Percentiles rank a stretch among this genome's conserved stretches.
Evolutionary conservation across 176 grass and related monocot species (phyloP).

Genomic region (Thinopyrum elongatum): DNA sequence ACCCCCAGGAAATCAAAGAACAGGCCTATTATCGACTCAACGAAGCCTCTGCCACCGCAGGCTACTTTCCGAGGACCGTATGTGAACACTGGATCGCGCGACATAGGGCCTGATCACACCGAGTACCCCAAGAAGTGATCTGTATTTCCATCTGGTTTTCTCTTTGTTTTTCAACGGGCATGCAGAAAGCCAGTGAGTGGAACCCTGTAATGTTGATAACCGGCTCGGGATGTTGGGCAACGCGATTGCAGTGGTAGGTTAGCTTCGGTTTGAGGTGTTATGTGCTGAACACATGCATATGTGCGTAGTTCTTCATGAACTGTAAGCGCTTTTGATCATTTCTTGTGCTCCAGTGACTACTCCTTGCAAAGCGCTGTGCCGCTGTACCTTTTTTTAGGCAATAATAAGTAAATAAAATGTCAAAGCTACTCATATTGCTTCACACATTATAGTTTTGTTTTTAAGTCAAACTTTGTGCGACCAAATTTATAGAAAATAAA

Average conservation of each 20-base stretch:
- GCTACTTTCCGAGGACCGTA: conserved; percentile 92
- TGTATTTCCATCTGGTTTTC: neutral
- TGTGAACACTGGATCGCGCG: conserved; percentile 79
- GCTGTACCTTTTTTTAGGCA: neutral
- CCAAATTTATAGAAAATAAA: too few relatives aligned
- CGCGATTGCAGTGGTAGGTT: neutral
- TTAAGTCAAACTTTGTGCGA: too few relatives aligned
- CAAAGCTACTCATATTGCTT: too few relatives aligned
- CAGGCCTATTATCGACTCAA: conserved; percentile 60
- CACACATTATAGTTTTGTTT: too few relatives aligned
- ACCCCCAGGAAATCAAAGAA: conserved; percentile 62
- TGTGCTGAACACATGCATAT: neutral
- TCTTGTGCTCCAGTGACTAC: neutral
- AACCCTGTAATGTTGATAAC: neutral
- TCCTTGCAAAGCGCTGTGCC: neutral
- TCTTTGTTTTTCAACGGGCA: neutral
- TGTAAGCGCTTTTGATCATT: neutral
- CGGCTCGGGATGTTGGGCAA: neutral
- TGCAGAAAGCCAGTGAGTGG: neutral
- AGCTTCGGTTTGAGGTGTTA: neutral
- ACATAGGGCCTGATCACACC: conserved; percentile 79
- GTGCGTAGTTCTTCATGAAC: neutral
- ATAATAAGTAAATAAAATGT: neutral
- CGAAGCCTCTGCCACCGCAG: conserved; percentile 86
- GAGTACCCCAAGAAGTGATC: conserved; percentile 60